Evolutionary conservation across 2,329 filamentous ascomycete genomes (phyloP), one percentile per base, ranked within the genome.

Genomic region (Ploettnerulaceae sp.): DNA sequence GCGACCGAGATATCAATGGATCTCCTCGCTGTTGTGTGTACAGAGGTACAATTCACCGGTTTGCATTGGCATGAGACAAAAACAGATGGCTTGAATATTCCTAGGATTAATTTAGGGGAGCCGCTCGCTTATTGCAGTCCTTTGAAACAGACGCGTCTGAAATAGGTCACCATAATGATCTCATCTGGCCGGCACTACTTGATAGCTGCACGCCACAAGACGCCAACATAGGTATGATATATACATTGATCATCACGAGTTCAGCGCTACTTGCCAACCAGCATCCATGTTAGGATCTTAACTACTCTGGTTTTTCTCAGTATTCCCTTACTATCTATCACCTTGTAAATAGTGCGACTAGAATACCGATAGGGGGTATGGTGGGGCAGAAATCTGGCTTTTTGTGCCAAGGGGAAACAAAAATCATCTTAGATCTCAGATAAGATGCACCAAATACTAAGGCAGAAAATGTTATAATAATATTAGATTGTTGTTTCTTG

Each of bases 131-230:
- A 31, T 21, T 12, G 40, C 41, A 32, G 24, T 11, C 22, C 22
- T 50, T 20, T 38, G 47, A 55, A 52, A 54, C 52, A 55, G 37
- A 34, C 49, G 49, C 49, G 38, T 28, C 15, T 20, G 11, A 26
- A 31, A 40, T 8, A 22, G 11, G 22, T 6, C 6, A 6, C 17
- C 4, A 14, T 18, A n/a, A 40, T 40, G 37, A 40, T 40, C 37
- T 31, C 24, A 40, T 31, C 6, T 31, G 25, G 3, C 4, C 6
- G 34, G 9, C 24, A 22, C 3, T 4, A 2, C 5, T 25, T 15
- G 17, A 7, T n/a, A n/a, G n/a, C n/a, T n/a, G n/a, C n/a, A n/a
- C n/a, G n/a, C n/a, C n/a, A n/a, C n/a, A n/a, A n/a, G n/a, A n/a
- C n/a, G n/a, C n/a, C n/a, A n/a, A n/a, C n/a, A n/a, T n/a, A n/a